Conservation (phyloP, 306 rosid species). For the Vicia sativa region DNA sequence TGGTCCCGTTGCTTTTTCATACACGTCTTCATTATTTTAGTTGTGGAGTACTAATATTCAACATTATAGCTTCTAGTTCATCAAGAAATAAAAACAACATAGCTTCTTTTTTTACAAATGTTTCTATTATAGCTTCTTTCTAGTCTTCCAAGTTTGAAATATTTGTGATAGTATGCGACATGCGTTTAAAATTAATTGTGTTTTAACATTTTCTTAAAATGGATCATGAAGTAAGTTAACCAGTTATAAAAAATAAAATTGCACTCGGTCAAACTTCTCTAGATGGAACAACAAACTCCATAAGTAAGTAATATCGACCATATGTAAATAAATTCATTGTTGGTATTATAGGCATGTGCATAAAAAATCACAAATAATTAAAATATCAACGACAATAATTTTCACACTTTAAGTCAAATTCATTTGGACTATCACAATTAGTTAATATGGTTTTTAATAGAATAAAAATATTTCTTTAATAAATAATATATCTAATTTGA, state of each 20-base stretch:
- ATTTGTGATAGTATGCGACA: neutral
- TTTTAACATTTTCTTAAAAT: neutral
- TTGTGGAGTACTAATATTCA: neutral
- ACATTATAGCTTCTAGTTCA: neutral
- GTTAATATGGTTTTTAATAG: no score
- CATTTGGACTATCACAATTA: no score
- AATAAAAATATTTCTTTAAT: no score
- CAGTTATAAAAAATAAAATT: neutral
- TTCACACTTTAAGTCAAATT: no score
- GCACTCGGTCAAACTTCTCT: neutral
- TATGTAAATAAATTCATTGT: no score
- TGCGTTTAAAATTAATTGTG: neutral
- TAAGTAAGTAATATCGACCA: no score
- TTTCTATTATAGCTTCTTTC: neutral
- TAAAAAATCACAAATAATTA: no score
- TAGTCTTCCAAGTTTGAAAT: constrained; percentile 4
- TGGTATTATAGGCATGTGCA: no score
- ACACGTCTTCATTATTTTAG: constrained; percentile 2
- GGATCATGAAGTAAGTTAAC: neutral
- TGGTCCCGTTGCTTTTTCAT: neutral
- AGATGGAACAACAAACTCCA: no score
- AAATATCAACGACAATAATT: no score
- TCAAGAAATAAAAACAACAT: no score
- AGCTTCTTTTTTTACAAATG: neutral
- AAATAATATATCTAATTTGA: no score